phyloP scores from a whole-genome alignment of 768 basidiomycete species.

The Pilatotrama ljubarskyi region DNA sequence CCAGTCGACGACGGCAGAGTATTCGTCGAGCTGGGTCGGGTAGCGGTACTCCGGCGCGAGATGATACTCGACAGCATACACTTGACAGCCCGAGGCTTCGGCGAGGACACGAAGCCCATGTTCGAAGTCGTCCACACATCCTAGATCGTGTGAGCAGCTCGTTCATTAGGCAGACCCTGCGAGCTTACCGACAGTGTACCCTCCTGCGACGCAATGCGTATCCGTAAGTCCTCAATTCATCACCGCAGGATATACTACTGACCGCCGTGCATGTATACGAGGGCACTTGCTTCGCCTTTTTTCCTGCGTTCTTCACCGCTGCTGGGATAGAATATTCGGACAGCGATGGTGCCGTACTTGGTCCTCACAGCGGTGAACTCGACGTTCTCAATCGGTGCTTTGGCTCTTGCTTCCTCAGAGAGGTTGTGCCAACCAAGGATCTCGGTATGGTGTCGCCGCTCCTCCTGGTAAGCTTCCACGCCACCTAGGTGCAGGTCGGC shows the following conservation, averaged over 20 bases:
- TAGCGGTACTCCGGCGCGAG: conserved; percentile 15
- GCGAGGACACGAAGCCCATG: conserved; percentile 16
- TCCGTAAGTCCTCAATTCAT: too few relatives aligned
- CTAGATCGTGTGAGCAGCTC: neutral
- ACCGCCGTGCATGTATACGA: conserved; percentile 20
- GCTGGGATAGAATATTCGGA: conserved; percentile 2
- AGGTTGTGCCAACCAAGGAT: conserved; percentile 9
- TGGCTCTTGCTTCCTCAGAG: neutral
- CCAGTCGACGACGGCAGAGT: conserved; percentile 12
- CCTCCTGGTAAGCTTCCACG: conserved; percentile 3
- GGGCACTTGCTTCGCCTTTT: conserved; percentile 2
- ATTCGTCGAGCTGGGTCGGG: conserved; percentile 18
- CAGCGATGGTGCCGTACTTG: conserved; percentile 7
- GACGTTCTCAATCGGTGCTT: conserved; percentile 3
- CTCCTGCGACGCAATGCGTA: neutral
- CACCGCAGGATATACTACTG: neutral
- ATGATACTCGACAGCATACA: conserved; percentile 19
- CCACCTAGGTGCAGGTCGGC: conserved; percentile 2
- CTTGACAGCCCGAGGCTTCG: conserved; percentile 13
- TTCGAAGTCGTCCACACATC: conserved; percentile 17
- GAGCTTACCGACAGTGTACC: conserved; percentile 10
- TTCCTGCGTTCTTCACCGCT: conserved; percentile 1
- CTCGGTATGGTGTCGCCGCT: conserved; percentile 9
- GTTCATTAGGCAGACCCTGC: neutral
- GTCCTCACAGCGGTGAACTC: conserved; percentile 16